A percentile compares a stretch with the other conserved stretches of the same genome.
Evolutionary conservation across 140 eudicot species (phyloP).

Genomic region (Bidens hawaiensis): DNA sequence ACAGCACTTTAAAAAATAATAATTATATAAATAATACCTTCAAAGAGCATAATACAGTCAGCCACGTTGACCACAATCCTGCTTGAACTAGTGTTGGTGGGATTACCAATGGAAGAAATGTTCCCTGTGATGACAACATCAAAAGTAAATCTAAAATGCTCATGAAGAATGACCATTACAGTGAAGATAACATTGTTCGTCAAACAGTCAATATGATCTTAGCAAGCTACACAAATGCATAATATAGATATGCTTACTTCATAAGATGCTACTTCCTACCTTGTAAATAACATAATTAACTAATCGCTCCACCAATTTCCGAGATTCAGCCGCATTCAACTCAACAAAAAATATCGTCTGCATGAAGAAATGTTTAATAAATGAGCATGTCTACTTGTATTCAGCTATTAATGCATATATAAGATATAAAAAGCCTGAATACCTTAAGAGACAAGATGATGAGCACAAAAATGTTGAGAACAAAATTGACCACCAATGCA

Average conservation of each 20-base stretch:
- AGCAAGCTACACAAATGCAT: constrained; percentile 7
- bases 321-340: constrained; percentile 69
- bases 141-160: constrained; percentile 1
- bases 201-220: constrained; percentile 5
- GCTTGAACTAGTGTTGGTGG: constrained; percentile 75
- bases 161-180: not conserved
- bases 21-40: constrained; percentile 48
- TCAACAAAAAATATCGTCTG: constrained; percentile 89
- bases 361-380: constrained; percentile 17
- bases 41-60: constrained; percentile 68
- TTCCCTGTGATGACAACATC: constrained; percentile 48
- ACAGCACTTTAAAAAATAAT: not conserved
- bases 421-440: constrained; percentile 1
- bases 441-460: constrained; percentile 74
- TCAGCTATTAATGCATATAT: not conserved
- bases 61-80: constrained; percentile 82
- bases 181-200: not conserved
- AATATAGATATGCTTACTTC: constrained; percentile 5
- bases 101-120: constrained; percentile 88
- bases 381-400: constrained; percentile 11
- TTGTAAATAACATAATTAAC: constrained; percentile 79
- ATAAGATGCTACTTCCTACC: constrained; percentile 40
- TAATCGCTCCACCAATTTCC: constrained; percentile 82
- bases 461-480: constrained; percentile 56
- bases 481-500: constrained; percentile 60